Evolutionary conservation across 2,329 filamentous ascomycete genomes (phyloP), one percentile per base, ranked within the genome.

Genomic region (Xenosphaeropsis pyriputrescens): DNA sequence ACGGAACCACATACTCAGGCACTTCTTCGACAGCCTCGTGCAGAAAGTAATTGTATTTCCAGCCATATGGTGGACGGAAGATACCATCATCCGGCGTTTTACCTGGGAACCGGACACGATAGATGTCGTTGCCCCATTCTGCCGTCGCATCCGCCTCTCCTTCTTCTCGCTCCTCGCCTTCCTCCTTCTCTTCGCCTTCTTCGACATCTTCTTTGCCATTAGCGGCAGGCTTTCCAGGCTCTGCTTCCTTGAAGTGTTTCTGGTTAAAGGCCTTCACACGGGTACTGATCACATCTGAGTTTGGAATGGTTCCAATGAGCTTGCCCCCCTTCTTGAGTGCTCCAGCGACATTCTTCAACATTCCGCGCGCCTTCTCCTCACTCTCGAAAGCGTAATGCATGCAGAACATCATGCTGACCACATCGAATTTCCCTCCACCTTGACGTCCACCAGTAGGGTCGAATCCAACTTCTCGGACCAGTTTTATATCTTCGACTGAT

Each of bases 331-430:
- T 95, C 58, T 89, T 94, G 51, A 98, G 60, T 2, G 83, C 74
- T 1, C 86, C 83, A 0, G 91, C 80, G 3, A 98, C 89, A 53
- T 98, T 98, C 51, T 78, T 74, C 39, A 98, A 69, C 91, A 98
- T 96, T 44, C 75, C 83, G 33, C 85, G 75, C 2, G 89, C 85
- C 58, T 94, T 93, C 35, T 75, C 73, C 57, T 98, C 89, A 37
- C 69, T 85, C 63, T 96, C 91, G 49, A 96, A 98, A 5, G 91
- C 88, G 57, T 98, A 98, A 62, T 98, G 91, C 77, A 98, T 91
- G 52, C 86, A 93, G 59, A 98, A 98, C 91, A 98, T 98, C 75
- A 94, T 94, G 54, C 81, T 86, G 45, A 98, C 89, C 32, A 96
- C 83, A 55, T 98, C 91, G 50, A 96, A 98, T 4, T 89, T 88